Conservation (phyloP, 78 protist species). For the Dictyostelium citrinum region DNA sequence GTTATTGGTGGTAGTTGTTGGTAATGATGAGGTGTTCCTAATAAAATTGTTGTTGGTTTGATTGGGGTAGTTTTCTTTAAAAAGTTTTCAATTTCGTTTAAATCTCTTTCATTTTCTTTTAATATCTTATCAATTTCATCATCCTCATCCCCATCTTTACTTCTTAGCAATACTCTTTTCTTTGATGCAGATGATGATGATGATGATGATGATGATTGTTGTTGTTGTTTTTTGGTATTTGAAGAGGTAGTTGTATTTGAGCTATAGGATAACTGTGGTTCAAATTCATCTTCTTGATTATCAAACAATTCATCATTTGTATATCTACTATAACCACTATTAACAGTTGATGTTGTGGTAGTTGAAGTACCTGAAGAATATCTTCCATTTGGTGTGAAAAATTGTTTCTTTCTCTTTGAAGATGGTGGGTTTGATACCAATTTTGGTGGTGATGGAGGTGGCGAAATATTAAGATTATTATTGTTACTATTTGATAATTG, state of each 20-base stretch:
- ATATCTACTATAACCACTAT: not conserved
- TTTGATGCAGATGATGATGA: not conserved
- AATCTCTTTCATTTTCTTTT: slow-evolving; percentile 6
- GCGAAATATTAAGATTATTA: not conserved
- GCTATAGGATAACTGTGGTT: not conserved
- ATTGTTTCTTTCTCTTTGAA: not conserved
- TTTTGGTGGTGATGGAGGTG: not conserved
- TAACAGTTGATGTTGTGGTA: not conserved
- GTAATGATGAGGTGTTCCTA: not conserved
- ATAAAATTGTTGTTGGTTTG: not conserved
- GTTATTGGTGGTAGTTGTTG: not conserved
- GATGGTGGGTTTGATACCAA: not conserved
- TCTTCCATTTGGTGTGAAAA: not conserved
- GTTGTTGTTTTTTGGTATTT: not conserved
- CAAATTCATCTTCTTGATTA: not conserved
- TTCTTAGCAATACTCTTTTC: not conserved
- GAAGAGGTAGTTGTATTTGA: not conserved
- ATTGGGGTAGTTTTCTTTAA: slow-evolving; percentile 16
- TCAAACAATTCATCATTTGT: not conserved
- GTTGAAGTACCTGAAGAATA: not conserved
- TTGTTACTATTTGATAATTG: not conserved
- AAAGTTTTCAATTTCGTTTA: slow-evolving; percentile 6
- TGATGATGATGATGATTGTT: not conserved
- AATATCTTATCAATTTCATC: not conserved
- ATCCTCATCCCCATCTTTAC: not conserved